Conservation (phyloP, 2,329 filamentous ascomycete genomes). For the Cadophora malorum region DNA sequence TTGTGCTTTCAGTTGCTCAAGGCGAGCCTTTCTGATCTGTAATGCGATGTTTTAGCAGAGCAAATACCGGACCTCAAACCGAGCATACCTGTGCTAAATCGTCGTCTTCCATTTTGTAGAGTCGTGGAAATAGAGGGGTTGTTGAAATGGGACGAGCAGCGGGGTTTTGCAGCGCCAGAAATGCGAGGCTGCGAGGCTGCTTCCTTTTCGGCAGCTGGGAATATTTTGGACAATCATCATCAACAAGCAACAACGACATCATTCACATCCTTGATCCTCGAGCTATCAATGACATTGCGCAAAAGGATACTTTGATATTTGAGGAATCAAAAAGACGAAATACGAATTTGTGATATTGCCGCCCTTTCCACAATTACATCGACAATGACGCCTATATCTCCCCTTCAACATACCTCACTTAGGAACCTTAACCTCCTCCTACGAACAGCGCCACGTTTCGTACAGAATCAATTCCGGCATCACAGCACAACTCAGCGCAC, state of each 20-base stretch:
- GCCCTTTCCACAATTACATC: background rate
- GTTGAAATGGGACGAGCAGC: background rate
- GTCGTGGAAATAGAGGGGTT: constrained; percentile 9
- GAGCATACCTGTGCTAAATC: constrained; percentile 44
- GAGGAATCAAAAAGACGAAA: background rate
- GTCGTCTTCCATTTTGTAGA: constrained; percentile 44
- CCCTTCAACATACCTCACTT: constrained; percentile 36
- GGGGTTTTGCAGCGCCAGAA: constrained; percentile 6
- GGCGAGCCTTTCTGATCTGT: constrained; percentile 88
- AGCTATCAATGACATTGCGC: background rate
- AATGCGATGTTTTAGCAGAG: constrained; percentile 6
- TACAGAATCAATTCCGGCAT: constrained; percentile 41
- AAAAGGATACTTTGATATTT: background rate
- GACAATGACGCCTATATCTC: constrained; percentile 6
- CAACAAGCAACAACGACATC: background rate
- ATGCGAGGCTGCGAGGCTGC: constrained; percentile 9
- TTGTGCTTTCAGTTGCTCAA: constrained; percentile 89
- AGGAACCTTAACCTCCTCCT: constrained; percentile 44
- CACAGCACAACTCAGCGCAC: constrained; percentile 34
- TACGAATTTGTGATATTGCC: background rate
- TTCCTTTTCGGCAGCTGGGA: background rate
- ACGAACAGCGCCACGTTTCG: constrained; percentile 41
- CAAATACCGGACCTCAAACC: background rate
- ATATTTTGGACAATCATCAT: background rate
- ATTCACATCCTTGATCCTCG: background rate